These are phyloP conservation scores for Capronia coronata DNA, from an alignment of 2,329 filamentous ascomycete genomes.

Conservation along the genomic window DNA sequence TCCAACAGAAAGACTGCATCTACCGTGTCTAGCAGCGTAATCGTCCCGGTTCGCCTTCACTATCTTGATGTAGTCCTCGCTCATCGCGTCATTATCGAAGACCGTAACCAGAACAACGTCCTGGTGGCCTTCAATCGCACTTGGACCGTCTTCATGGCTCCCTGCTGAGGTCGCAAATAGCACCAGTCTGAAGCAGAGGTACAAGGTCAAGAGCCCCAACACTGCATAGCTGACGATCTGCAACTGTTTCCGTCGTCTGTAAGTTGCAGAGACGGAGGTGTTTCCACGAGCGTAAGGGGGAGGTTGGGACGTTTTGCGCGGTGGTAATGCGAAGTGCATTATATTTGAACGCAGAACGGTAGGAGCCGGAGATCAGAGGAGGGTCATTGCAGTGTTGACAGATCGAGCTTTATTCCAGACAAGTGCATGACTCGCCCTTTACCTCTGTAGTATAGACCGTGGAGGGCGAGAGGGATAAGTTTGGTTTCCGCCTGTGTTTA, in stretches of 20 bases:
- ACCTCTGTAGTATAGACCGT: too few relatives aligned
- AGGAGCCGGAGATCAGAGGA: background rate
- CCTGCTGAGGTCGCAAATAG: constrained; percentile 32
- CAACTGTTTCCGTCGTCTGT: constrained; percentile 54
- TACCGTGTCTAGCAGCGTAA: constrained; percentile 84
- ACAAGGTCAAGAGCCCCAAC: constrained; percentile 50
- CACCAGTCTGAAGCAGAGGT: constrained; percentile 54
- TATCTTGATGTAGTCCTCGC: constrained; percentile 61
- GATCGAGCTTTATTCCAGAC: too few relatives aligned
- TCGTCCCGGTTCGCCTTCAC: constrained; percentile 75
- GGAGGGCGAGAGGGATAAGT: too few relatives aligned
- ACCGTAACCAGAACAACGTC: constrained; percentile 75
- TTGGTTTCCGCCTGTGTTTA: too few relatives aligned
- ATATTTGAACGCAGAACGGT: constrained; percentile 25
- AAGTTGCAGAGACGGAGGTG: constrained; percentile 30
- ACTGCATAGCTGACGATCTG: constrained; percentile 53
- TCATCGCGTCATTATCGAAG: constrained; percentile 61
- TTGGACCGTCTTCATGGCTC: constrained; percentile 30
- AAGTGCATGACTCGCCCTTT: too few relatives aligned
- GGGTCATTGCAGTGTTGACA: too few relatives aligned
- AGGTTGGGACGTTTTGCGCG: constrained; percentile 73
- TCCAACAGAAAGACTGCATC: constrained; percentile 27
- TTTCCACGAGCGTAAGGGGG: constrained; percentile 57
- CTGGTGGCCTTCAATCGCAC: constrained; percentile 41
- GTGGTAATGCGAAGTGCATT: constrained; percentile 88